phyloP scores from a whole-genome alignment of 441 rosid genomes.

The Pelargonium citronellum region DNA sequence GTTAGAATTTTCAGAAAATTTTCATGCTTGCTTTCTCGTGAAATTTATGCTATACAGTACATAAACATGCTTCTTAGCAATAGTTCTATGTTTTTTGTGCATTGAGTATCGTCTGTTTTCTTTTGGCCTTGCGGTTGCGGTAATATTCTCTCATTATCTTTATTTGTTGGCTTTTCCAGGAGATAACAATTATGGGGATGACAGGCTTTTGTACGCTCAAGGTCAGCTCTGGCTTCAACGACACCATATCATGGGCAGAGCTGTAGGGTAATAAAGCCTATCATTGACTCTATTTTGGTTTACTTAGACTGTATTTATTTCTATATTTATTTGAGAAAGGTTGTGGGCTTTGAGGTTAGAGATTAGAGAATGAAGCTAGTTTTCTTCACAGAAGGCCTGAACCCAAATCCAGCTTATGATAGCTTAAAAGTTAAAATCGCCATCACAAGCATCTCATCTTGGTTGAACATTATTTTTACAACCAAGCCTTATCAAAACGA shows the following conservation, averaged over 20 bases:
- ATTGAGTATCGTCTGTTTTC: too few species aligned
- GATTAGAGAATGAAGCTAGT: neutral
- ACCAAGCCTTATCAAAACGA: too few species aligned
- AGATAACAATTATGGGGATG: slow-evolving; percentile 73
- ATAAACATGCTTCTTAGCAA: too few species aligned
- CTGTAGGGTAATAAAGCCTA: slow-evolving; percentile 51
- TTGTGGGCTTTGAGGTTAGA: neutral
- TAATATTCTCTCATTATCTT: neutral
- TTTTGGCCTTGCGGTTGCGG: too few species aligned
- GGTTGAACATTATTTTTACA: too few species aligned
- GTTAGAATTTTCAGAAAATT: neutral
- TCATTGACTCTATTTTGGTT: neutral
- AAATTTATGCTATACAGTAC: too few species aligned
- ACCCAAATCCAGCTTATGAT: neutral
- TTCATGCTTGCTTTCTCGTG: neutral
- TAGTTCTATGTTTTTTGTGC: too few species aligned
- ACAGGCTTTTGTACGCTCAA: slow-evolving; percentile 77
- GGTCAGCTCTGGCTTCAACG: slow-evolving; percentile 89
- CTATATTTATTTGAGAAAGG: neutral
- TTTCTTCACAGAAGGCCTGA: neutral
- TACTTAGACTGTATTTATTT: too few species aligned
- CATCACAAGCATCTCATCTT: neutral
- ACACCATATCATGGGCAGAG: slow-evolving; percentile 88
- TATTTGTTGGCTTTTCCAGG: slow-evolving; percentile 38
- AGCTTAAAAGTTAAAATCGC: neutral